phyloP scores from a whole-genome alignment of 129 eudicot species.

The carrot (Daucus carota) region DH1_v3.0 NC_030381.2:27124001-27124500 shows the following conservation, averaged over 20 bases:
- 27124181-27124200: background rate
- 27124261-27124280: background rate
- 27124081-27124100: background rate
- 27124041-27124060: background rate
- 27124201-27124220: background rate
- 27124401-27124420: background rate
- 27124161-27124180: background rate
- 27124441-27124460: background rate
- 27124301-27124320: no score
- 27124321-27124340: no score
- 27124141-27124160: background rate
- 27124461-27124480: background rate
- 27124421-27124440: background rate
- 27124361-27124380: no score
- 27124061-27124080: background rate
- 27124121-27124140: background rate
- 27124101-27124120: background rate
- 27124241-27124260: background rate
- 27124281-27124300: no score
- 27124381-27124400: background rate
- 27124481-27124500: no score
- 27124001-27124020: background rate
- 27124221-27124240: background rate
- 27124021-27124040: background rate
- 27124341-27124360: no score